These are phyloP conservation scores for Fomitopsis palustris DNA, from an alignment of 1,284 basidiomycete genomes.

Conservation along the genomic window DNA sequence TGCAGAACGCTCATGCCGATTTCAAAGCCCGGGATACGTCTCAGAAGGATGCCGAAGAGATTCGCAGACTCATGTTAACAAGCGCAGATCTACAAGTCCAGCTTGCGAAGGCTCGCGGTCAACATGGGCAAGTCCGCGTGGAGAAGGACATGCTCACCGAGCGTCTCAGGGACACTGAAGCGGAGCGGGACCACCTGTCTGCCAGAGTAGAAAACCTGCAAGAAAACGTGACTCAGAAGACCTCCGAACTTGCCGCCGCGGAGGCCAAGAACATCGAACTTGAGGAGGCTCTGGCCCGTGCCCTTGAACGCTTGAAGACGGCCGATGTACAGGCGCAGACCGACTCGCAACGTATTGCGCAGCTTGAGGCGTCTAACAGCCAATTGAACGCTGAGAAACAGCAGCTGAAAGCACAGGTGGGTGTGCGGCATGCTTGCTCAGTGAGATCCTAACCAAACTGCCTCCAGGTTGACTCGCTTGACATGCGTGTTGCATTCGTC, in stretches of 20 bases:
- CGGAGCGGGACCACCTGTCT: slow-evolving; percentile 58
- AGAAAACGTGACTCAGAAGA: slow-evolving; percentile 38
- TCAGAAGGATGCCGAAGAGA: slow-evolving; percentile 64
- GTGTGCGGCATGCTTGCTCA: slow-evolving; percentile 3
- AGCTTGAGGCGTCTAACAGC: slow-evolving; percentile 56
- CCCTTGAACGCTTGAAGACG: slow-evolving; percentile 64
- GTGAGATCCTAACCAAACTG: not conserved
- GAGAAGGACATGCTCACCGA: slow-evolving; percentile 73
- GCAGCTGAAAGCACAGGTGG: slow-evolving; percentile 54
- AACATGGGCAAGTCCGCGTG: slow-evolving; percentile 73
- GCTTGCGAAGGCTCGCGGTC: slow-evolving; percentile 67
- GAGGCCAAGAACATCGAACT: slow-evolving; percentile 57
- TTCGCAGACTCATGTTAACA: slow-evolving; percentile 45
- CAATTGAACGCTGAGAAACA: slow-evolving; percentile 53
- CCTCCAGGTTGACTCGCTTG: slow-evolving; percentile 54
- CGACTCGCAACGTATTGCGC: slow-evolving; percentile 53
- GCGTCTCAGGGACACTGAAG: slow-evolving; percentile 55
- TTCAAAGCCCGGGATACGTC: slow-evolving; percentile 52
- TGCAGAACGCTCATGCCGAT: slow-evolving; percentile 62
- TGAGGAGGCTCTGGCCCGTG: slow-evolving; percentile 65
- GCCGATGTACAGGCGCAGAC: slow-evolving; percentile 62
- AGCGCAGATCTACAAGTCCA: slow-evolving; percentile 70
- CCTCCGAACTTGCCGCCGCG: slow-evolving; percentile 43
- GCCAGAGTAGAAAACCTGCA: slow-evolving; percentile 54
- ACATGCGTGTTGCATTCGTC: slow-evolving; percentile 51